Evolutionary conservation across 345 rosid genomes (phyloP), one percentile per base, ranked within the genome.

Genomic region (Pistacia vera): DNA sequence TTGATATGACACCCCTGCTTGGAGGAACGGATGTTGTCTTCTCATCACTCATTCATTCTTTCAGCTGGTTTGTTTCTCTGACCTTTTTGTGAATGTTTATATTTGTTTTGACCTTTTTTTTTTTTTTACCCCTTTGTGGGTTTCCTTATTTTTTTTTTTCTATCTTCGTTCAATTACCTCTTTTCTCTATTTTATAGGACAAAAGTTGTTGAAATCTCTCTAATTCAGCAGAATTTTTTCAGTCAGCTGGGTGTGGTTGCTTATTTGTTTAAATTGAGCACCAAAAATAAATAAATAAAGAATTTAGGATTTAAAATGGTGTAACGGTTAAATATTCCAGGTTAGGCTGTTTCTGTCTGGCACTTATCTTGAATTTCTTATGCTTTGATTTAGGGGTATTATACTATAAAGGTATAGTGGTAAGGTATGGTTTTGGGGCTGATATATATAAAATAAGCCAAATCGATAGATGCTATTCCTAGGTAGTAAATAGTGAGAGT

Each of bases 21-120:
- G 97, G 99, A 80, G 99, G 98, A 87, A 97, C 99, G 38, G 97
- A 97, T 68, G 96, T 83, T 78, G 99, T 97, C 79, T 97, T 97
- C 90, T 94, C 98, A 54, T 94, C 99, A 69, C 97, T 97, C 25
- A 88, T 97, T 84, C 98, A 94, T 85, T 94, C 97, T 41, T 94
- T 94, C 73, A 86, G 94, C 83, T 97, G 99, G 99, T 97, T 69
- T 57, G 97, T 87, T 78, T 82, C 83, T 81, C 63, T 84, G 8
- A 48, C n/a, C 72, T 48, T 63, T 36, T 49, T 30, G 52, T 35
- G 56, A 35, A 10, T 65, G 41, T 25, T 22, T 46, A 44, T 5
- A 20, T 65, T 35, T 69, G 46, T 74, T 20, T 6, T 54, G 33
- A 46, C 12, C 69, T 38, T 25, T 25, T 57, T 20, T 25, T 57